These are phyloP conservation scores for Diutina scorzettiae DNA, from an alignment of 1,139 yeast genomes.

Conservation along the genomic window DNA sequence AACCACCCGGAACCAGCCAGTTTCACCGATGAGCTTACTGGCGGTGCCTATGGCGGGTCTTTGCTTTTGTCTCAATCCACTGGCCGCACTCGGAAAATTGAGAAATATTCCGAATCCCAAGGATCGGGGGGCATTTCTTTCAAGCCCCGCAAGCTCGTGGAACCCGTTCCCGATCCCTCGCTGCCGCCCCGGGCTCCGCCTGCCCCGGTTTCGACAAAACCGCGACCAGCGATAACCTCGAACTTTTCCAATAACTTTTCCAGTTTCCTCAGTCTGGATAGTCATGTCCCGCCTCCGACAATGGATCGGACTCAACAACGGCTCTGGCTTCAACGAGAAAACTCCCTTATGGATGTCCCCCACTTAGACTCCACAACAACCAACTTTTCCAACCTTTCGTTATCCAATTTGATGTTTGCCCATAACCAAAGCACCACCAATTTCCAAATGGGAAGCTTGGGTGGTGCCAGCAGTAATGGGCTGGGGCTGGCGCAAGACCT, in stretches of 20 bases:
- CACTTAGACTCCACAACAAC: slow-evolving; percentile 23
- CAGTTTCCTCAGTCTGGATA: not conserved
- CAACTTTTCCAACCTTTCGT: slow-evolving; percentile 32
- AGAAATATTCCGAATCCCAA: not conserved
- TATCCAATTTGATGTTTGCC: slow-evolving; percentile 36
- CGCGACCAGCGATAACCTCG: not conserved
- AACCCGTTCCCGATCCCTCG: not conserved
- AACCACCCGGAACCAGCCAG: not conserved
- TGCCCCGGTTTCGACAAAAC: not conserved
- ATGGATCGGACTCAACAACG: slow-evolving; percentile 65
- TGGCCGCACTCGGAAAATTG: slow-evolving; percentile 27
- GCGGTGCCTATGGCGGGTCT: slow-evolving; percentile 32
- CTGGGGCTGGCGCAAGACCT: not conserved
- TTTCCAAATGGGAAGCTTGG: slow-evolving; percentile 7
- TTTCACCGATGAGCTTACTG: slow-evolving; percentile 18
- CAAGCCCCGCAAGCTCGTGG: not conserved
- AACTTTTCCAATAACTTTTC: not conserved
- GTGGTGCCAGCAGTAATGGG: not conserved
- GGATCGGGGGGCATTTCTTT: not conserved
- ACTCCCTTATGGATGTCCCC: slow-evolving; percentile 45
- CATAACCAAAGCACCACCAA: slow-evolving; percentile 15
- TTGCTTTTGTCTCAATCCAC: slow-evolving; percentile 34
- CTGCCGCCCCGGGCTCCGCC: not conserved
- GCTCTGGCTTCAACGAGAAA: slow-evolving; percentile 74
- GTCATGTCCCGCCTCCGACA: not conserved